Evolutionary conservation across 2,329 filamentous ascomycete genomes (phyloP).

Genomic region (Stylonectria norvegica): DNA sequence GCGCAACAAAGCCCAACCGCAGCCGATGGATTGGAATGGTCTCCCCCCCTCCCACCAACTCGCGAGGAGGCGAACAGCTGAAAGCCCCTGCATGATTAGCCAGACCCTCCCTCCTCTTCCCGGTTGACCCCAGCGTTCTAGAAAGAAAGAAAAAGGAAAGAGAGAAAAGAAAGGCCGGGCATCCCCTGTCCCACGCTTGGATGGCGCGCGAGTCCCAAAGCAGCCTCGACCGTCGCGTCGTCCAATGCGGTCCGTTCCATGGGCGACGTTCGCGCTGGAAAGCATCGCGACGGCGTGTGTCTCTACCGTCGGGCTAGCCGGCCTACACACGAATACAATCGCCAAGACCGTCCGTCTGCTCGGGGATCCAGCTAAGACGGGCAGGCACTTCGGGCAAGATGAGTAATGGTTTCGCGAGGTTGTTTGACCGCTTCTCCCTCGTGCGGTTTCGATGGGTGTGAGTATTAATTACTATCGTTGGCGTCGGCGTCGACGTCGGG

Average conservation of each 20-base stretch:
- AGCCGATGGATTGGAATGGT: no score
- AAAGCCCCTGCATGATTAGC: conserved; percentile 6
- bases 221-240: conserved; percentile 6
- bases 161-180: neutral
- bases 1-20: no score
- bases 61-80: neutral
- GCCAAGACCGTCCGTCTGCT: neutral
- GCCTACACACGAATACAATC: neutral
- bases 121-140: no score
- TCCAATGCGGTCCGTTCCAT: conserved; percentile 18
- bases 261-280: conserved; percentile 10
- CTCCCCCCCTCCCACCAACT: no score
- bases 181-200: conserved; percentile 1
- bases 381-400: neutral
- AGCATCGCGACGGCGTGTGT: no score
- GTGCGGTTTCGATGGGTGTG: conserved; percentile 1
- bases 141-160: neutral
- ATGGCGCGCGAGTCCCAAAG: conserved; percentile 5
- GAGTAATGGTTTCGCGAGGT: neutral
- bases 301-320: conserved; percentile 1
- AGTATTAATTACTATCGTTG: conserved; percentile 5
- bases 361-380: neutral
- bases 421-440: conserved; percentile 13
- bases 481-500: conserved; percentile 3
- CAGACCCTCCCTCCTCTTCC: no score